Evolutionary conservation across 352 stramenopile species (phyloP).

Genomic region (Pythium biforme): DNA sequence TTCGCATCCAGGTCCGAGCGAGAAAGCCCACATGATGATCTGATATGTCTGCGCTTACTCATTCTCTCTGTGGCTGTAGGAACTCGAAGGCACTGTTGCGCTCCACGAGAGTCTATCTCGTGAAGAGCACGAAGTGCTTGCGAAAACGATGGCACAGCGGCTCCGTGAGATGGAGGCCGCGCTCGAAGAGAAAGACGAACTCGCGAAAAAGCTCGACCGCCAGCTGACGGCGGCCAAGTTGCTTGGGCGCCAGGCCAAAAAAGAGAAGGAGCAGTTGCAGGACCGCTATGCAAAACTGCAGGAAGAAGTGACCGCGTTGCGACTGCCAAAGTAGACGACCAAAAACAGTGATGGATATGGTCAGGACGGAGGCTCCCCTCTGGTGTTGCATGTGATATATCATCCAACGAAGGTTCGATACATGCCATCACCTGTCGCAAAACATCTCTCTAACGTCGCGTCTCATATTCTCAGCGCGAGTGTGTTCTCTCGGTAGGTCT

Average conservation of each 20-base stretch:
- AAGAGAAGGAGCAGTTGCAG: slow-evolving; percentile 63
- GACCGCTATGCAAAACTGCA: slow-evolving; percentile 24
- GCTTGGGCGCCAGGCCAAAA: slow-evolving; percentile 61
- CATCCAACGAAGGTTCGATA: no score
- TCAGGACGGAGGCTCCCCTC: no score
- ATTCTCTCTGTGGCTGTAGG: slow-evolving; percentile 23
- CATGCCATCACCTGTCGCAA: background rate
- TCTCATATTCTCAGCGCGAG: background rate
- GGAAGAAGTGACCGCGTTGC: slow-evolving; percentile 9
- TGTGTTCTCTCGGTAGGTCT: no score
- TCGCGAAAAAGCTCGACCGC: slow-evolving; percentile 51
- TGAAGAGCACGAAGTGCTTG: slow-evolving; percentile 36
- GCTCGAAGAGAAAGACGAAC: slow-evolving; percentile 45
- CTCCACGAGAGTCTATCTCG: slow-evolving; percentile 38
- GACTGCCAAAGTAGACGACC: background rate
- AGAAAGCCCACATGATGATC: no score
- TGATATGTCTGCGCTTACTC: no score
- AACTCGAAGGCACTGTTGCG: slow-evolving; percentile 39
- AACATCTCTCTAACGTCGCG: no score
- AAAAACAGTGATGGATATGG: no score
- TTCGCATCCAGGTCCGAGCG: slow-evolving; percentile 24
- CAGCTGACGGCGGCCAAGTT: slow-evolving; percentile 71
- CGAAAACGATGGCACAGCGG: slow-evolving; percentile 30
- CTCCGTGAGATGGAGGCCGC: slow-evolving; percentile 34
- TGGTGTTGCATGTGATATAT: no score